Conservation (phyloP, 2,329 filamentous ascomycete genomes). For the Calcarisporium arbuscula region DNA sequence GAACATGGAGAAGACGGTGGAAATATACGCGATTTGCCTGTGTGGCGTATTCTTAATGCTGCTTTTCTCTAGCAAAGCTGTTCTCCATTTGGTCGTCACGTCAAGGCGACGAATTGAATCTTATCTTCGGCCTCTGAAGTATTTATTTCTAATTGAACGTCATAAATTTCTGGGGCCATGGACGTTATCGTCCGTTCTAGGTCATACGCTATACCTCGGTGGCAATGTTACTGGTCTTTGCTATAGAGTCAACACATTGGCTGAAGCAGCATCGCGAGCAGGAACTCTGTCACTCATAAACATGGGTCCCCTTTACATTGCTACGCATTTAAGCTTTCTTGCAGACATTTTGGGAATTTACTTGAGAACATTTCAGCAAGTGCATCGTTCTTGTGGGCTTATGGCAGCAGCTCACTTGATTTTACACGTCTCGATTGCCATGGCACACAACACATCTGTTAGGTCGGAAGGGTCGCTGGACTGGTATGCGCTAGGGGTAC, state of each 20-base stretch:
- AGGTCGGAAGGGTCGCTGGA: not conserved
- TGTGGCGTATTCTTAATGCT: not conserved
- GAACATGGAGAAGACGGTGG: not conserved
- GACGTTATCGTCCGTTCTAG: not conserved
- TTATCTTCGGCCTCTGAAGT: not conserved
- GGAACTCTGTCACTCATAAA: not conserved
- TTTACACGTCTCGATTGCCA: not conserved
- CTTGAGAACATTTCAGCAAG: not conserved
- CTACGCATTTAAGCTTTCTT: not conserved
- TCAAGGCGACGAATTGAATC: not conserved
- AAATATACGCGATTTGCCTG: not conserved
- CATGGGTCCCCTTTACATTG: not conserved
- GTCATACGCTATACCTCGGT: not conserved
- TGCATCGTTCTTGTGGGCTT: not conserved
- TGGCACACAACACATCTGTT: not conserved
- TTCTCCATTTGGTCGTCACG: not conserved
- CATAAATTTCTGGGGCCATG: not conserved
- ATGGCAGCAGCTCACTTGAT: not conserved
- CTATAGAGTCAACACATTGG: not conserved
- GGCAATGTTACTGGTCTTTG: not conserved
- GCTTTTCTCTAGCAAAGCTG: not conserved
- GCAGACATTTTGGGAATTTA: not conserved
- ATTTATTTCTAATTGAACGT: not conserved
- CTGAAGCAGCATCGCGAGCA: not conserved
- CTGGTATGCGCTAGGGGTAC: not conserved